Evolutionary conservation across 768 basidiomycete species (phyloP).

Genomic region (Grammothele lineata): DNA sequence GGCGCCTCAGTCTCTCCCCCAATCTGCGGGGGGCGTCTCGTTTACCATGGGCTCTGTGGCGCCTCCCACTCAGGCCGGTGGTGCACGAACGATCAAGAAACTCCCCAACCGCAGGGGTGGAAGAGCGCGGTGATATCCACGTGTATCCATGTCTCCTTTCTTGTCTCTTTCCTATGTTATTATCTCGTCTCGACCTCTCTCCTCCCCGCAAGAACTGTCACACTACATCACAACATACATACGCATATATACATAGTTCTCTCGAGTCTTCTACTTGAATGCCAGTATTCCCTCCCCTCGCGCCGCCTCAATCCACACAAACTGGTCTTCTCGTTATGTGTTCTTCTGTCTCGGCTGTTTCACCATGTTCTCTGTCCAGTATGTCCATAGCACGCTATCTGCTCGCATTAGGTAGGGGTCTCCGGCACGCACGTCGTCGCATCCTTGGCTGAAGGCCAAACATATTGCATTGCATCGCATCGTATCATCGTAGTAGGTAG

Average conservation of each 20-base stretch:
- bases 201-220: constrained; percentile 9
- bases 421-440: too few species aligned
- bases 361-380: neutral
- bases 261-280: neutral
- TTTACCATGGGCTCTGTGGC: constrained; percentile 30
- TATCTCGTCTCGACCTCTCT: constrained; percentile 6
- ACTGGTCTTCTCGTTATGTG: neutral
- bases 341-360: neutral
- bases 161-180: constrained; percentile 7
- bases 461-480: constrained; percentile 6
- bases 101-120: constrained; percentile 29
- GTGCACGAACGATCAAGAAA: constrained; percentile 26
- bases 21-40: constrained; percentile 14
- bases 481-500: constrained; percentile 13
- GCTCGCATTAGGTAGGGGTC: constrained; percentile 19
- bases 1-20: constrained; percentile 8
- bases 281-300: neutral
- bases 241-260: constrained; percentile 6
- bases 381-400: constrained; percentile 10
- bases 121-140: constrained; percentile 18
- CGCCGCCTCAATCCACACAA: neutral
- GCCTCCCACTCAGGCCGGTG: constrained; percentile 16
- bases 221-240: constrained; percentile 9
- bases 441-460: constrained; percentile 16
- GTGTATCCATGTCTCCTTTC: neutral